Conservation (phyloP, 805 yeast genomes). For the Pichia scutulata region DNA sequence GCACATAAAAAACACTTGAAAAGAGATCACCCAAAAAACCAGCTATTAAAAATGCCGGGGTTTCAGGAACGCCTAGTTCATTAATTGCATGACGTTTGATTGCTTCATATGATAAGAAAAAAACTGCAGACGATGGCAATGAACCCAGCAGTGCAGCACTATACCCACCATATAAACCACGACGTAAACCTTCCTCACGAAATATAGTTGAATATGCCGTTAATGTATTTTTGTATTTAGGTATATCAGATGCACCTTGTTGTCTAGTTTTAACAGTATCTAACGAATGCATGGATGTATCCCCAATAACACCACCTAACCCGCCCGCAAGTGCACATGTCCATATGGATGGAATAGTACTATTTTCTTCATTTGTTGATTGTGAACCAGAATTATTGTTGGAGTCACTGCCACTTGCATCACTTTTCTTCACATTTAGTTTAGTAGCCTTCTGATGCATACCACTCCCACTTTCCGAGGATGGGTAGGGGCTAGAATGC, state of each 20-base stretch:
- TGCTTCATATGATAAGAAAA: slow-evolving; percentile 84
- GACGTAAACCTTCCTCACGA: slow-evolving; percentile 71
- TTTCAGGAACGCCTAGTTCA: slow-evolving; percentile 62
- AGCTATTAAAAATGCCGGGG: slow-evolving; percentile 69
- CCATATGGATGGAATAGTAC: slow-evolving; percentile 35
- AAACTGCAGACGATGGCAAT: slow-evolving; percentile 89
- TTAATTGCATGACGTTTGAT: slow-evolving; percentile 65
- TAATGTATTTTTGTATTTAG: slow-evolving; percentile 66
- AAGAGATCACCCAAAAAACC: slow-evolving; percentile 94
- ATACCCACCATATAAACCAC: slow-evolving; percentile 90
- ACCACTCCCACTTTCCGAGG: not conserved
- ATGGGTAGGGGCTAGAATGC: slow-evolving; percentile 3
- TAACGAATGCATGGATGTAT: slow-evolving; percentile 85
- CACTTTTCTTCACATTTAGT: no score
- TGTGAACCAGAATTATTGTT: not conserved
- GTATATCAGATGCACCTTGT: slow-evolving; percentile 75
- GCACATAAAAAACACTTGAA: slow-evolving; percentile 84
- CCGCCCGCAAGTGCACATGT: slow-evolving; percentile 85
- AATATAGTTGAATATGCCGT: slow-evolving; percentile 72
- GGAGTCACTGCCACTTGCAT: not conserved
- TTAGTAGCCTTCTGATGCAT: not conserved
- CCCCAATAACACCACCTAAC: slow-evolving; percentile 90
- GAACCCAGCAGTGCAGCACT: slow-evolving; percentile 88
- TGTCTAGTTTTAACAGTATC: slow-evolving; percentile 97
- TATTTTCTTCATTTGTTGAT: not conserved